These are phyloP conservation scores for Rhodotorula sp. DNA, from an alignment of 1,284 basidiomycete species.

Conservation along the genomic window DNA sequence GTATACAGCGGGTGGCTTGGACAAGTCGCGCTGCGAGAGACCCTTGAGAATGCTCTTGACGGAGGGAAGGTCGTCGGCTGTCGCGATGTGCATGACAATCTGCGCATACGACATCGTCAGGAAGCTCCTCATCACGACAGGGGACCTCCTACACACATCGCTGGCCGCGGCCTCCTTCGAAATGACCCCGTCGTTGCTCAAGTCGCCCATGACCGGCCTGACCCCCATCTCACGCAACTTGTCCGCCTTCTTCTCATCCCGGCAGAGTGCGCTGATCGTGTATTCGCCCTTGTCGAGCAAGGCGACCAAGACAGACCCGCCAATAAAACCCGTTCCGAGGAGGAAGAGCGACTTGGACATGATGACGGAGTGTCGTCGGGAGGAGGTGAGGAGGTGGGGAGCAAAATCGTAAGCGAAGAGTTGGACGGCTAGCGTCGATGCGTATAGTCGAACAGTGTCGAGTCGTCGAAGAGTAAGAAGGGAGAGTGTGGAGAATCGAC, in stretches of 20 bases:
- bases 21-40: slow-evolving; percentile 12
- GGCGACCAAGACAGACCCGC: slow-evolving; percentile 20
- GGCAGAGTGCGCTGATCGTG: slow-evolving; percentile 19
- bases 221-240: slow-evolving; percentile 27
- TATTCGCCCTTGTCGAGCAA: slow-evolving; percentile 20
- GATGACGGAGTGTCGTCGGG: too few species aligned
- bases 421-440: too few species aligned
- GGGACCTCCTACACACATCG: slow-evolving; percentile 11
- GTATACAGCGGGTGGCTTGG: slow-evolving; percentile 24
- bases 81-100: slow-evolving; percentile 36
- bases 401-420: too few species aligned
- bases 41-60: slow-evolving; percentile 36
- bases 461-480: too few species aligned
- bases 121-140: background rate
- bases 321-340: slow-evolving; percentile 34
- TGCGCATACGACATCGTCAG: background rate
- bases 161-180: slow-evolving; percentile 16
- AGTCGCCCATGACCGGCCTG: slow-evolving; percentile 19
- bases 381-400: too few species aligned
- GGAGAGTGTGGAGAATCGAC: too few species aligned
- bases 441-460: too few species aligned
- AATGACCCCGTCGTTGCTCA: slow-evolving; percentile 24
- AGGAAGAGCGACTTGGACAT: slow-evolving; percentile 20
- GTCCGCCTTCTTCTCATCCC: slow-evolving; percentile 23
- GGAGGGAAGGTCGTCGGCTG: slow-evolving; percentile 35